A percentile compares a stretch with the other conserved stretches of the same genome.
These are phyloP conservation scores for Murraya koenigii DNA, from an alignment of 345 rosid genomes.

Conservation along the genomic window DNA sequence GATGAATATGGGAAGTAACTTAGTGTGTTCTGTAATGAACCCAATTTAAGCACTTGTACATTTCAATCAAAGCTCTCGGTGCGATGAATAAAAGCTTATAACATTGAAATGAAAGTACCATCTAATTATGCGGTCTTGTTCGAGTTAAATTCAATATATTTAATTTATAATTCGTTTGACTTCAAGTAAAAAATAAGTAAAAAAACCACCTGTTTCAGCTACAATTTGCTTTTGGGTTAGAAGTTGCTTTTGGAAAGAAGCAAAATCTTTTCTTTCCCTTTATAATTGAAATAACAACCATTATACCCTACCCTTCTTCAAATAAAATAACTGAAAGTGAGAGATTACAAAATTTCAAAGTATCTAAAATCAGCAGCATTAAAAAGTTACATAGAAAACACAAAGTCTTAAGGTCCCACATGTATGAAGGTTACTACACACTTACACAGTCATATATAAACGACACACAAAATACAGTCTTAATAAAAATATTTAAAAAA, in stretches of 20 bases:
- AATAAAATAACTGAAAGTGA: background rate
- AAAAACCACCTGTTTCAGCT: no score
- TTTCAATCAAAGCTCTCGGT: background rate
- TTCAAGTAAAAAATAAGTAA: background rate
- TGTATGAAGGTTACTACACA: slow-evolving; percentile 6
- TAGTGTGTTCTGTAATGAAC: background rate
- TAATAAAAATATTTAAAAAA: background rate
- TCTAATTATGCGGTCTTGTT: no score
- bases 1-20: background rate
- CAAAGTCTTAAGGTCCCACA: slow-evolving; percentile 5
- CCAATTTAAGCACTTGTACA: background rate
- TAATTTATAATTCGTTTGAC: background rate
- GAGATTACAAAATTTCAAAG: background rate
- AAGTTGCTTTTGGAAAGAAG: background rate
- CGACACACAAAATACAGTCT: slow-evolving; percentile 12
- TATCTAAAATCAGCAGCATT: background rate
- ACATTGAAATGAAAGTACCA: background rate
- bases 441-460: background rate
- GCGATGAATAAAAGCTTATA: background rate
- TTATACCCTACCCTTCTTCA: background rate
- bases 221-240: background rate
- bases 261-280: background rate
- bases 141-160: no score
- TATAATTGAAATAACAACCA: slow-evolving; percentile 25
- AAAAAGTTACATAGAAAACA: slow-evolving; percentile 16